Percentiles rank a stretch among this genome's conserved stretches.
These are phyloP conservation scores for Hortiboletus campestris DNA, from an alignment of 768 basidiomycete genomes.

Conservation along the genomic window DNA sequence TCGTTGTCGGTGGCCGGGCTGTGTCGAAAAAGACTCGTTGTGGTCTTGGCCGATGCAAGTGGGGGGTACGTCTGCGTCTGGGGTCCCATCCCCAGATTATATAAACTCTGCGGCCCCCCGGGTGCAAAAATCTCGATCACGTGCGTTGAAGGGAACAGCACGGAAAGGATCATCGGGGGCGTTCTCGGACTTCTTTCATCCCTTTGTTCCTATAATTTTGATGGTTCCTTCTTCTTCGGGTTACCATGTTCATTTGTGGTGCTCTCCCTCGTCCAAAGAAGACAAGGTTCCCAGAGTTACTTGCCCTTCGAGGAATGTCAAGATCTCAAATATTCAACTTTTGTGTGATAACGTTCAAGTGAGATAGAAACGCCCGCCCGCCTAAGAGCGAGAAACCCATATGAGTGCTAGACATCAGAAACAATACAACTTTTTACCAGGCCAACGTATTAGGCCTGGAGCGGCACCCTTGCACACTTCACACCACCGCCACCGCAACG, in stretches of 20 bases:
- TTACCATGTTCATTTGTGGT: too few species aligned
- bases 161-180: background rate
- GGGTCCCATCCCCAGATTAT: slow-evolving; percentile 24
- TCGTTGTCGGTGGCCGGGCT: slow-evolving; percentile 2
- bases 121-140: slow-evolving; percentile 8
- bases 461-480: too few species aligned
- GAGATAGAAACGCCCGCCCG: too few species aligned
- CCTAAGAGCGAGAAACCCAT: too few species aligned
- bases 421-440: too few species aligned
- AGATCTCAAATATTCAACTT: background rate
- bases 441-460: too few species aligned
- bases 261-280: too few species aligned
- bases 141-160: background rate
- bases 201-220: background rate
- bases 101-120: slow-evolving; percentile 15
- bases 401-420: too few species aligned
- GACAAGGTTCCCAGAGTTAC: too few species aligned
- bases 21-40: slow-evolving; percentile 24
- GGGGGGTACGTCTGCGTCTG: slow-evolving; percentile 20
- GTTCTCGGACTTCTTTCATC: background rate
- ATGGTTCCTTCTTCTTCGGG: background rate
- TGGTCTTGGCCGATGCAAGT: slow-evolving; percentile 22
- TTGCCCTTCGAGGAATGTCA: too few species aligned
- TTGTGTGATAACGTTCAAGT: too few species aligned
- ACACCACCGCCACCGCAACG: background rate